Conservation (phyloP, 2,329 filamentous ascomycete genomes). For the Ceratocystis huliohia region DNA sequence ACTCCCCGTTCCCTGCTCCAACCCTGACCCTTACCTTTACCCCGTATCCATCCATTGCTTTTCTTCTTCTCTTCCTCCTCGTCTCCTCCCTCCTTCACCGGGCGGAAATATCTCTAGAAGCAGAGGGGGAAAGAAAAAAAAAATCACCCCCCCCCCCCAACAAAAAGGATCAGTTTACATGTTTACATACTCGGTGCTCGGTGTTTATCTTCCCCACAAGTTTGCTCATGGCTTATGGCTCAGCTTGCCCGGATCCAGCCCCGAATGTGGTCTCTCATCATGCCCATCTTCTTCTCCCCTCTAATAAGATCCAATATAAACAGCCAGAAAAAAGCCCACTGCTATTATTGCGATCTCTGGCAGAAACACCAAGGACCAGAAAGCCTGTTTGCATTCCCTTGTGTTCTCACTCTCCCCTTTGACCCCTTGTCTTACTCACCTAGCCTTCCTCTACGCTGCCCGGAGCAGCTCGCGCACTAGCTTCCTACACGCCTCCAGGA, state of each 20-base stretch:
- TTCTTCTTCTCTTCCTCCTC: background rate
- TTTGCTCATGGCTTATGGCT: background rate
- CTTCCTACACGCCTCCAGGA: constrained; percentile 11
- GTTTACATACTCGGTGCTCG: no score
- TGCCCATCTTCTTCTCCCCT: no score
- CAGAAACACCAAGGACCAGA: no score
- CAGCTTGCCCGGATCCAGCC: no score
- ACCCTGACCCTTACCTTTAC: background rate
- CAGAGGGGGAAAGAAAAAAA: background rate
- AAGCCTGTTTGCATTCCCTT: background rate
- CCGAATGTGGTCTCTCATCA: background rate
- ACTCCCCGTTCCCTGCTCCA: background rate
- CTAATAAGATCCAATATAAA: no score
- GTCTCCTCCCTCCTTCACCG: background rate
- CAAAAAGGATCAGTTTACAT: no score
- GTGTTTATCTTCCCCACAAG: background rate
- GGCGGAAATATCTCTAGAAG: background rate
- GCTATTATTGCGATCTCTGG: no score
- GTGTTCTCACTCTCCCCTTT: background rate
- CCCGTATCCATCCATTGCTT: background rate
- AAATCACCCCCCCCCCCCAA: background rate
- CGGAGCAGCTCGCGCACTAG: background rate
- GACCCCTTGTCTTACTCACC: background rate
- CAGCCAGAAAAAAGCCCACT: no score
- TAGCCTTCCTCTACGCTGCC: background rate